Base-by-base conservation (phyloP, 805 yeast genomes). In the Maudiozyma turicensis region DNA sequence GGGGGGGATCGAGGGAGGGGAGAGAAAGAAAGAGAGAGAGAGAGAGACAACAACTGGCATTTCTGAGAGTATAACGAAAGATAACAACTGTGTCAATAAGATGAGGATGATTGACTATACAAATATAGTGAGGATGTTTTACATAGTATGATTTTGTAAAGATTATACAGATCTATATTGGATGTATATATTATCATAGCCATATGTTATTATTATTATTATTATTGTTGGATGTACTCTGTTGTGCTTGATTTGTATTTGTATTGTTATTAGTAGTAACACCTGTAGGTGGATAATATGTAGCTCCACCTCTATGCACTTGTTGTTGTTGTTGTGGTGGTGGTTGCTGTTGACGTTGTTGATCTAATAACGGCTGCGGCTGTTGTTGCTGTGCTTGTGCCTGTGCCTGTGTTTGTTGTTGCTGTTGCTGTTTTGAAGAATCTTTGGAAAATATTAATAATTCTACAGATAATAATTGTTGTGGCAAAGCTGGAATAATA, bases 401-500 rank as follows among this genome's bases (percentile, higher is more conserved):
- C 20, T 46, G 50, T 10, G 37, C 37, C 30, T 39, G 41, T 15
- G 13, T 14, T 43, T 33, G 43, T 29, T 44, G 51, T 43, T 46
- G 47, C 38, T 40, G 44, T 33, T 42, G 49, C 30, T 42, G 47
- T 37, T 51, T 50, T 58, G 40, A 54, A 54, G 39, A n/a, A n/a
- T n/a, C n/a, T n/a, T n/a, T n/a, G n/a, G n/a, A n/a, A n/a, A n/a
- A n/a, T n/a, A n/a, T n/a, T n/a, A n/a, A n/a, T n/a, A n/a, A n/a
- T n/a, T n/a, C n/a, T n/a, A 62, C 63, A 32, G 54, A 51, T 43
- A 62, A 43, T 31, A 61, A 48, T 39, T 62, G 63, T 32, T 54
- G 57, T 4, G 66, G 65, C 40, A 62, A 53, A 15, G 61, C 47
- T 3, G 64, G 56, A 4, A 56, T 56, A 8, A 59, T 58, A 32